Evolutionary conservation across 352 stramenopile genomes (phyloP).

Genomic region (Peronospora destructor): DNA sequence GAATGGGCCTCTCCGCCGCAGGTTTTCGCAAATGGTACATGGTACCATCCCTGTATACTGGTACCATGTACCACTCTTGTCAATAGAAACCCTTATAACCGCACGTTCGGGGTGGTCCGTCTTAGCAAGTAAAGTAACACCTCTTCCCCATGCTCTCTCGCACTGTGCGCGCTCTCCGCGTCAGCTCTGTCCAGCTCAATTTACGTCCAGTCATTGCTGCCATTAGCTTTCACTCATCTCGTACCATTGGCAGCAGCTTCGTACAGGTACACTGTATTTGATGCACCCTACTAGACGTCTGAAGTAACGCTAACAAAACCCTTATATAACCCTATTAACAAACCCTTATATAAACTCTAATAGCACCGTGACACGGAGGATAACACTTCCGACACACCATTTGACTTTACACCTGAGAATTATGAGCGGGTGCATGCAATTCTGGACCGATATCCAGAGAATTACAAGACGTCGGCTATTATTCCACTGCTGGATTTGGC

Average conservation of each 20-base stretch:
- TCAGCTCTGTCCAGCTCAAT: constrained; percentile 23
- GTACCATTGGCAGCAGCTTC: constrained; percentile 32
- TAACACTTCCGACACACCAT: constrained; percentile 93
- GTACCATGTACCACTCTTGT: not conserved
- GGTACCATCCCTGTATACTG: not conserved
- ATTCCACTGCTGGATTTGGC: constrained; percentile 98
- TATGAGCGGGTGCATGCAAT: constrained; percentile 94
- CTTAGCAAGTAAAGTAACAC: constrained; percentile 9
- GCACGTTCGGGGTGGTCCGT: constrained; percentile 11
- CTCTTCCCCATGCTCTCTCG: constrained; percentile 49
- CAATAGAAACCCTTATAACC: not conserved
- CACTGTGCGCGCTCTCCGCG: constrained; percentile 42
- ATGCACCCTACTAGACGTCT: constrained; percentile 16
- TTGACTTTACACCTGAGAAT: constrained; percentile 98
- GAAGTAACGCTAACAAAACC: not conserved
- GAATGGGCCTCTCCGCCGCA: not conserved
- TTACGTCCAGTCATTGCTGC: constrained; percentile 9
- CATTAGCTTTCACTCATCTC: constrained; percentile 44
- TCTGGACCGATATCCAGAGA: constrained; percentile 95
- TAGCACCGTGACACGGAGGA: constrained; percentile 93
- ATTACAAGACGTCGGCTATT: constrained; percentile 98
- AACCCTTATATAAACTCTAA: not conserved
- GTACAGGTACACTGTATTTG: constrained; percentile 24
- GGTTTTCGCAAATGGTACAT: constrained; percentile 1
- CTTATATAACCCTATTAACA: not conserved